Conservation (phyloP, 257 asterid species). For the Rubia yunnanensis region DNA sequence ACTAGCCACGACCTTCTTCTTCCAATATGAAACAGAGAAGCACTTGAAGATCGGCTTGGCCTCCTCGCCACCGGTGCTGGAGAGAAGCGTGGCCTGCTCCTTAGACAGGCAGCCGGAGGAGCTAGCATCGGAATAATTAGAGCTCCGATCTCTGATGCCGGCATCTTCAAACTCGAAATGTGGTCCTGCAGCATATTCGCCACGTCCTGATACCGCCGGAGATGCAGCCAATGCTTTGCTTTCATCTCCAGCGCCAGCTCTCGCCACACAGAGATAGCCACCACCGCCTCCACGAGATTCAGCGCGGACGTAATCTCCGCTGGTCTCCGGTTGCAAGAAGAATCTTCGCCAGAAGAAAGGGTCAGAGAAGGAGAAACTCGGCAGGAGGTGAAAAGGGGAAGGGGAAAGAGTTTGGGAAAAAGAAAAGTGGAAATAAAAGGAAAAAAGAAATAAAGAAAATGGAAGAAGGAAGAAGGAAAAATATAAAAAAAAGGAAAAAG, state of each 20-base stretch:
- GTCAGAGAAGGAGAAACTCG: too few relatives aligned
- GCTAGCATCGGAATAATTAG: slow-evolving; percentile 40
- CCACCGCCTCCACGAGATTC: slow-evolving; percentile 64
- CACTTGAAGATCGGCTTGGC: slow-evolving; percentile 57
- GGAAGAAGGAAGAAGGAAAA: too few relatives aligned
- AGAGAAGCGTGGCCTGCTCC: slow-evolving; percentile 64
- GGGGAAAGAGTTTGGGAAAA: too few relatives aligned
- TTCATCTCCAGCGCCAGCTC: slow-evolving; percentile 71
- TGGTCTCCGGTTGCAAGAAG: slow-evolving; percentile 62
- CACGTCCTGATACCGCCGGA: slow-evolving; percentile 76
- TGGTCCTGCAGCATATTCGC: slow-evolving; percentile 85
- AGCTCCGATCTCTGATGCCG: slow-evolving; percentile 23
- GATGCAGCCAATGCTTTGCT: slow-evolving; percentile 64
- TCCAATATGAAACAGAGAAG: slow-evolving; percentile 74
- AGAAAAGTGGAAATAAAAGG: too few relatives aligned
- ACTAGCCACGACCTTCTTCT: slow-evolving; percentile 68
- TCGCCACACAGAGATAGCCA: slow-evolving; percentile 59
- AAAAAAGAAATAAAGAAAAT: too few relatives aligned
- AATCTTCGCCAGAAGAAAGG: slow-evolving; percentile 52
- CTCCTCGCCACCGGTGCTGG: slow-evolving; percentile 19
- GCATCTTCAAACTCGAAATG: slow-evolving; percentile 64
- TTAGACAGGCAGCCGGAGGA: slow-evolving; percentile 42
- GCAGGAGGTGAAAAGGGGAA: too few relatives aligned
- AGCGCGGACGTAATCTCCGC: slow-evolving; percentile 56
- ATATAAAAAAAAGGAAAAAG: too few relatives aligned